Percentiles rank a stretch among this genome's conserved stretches.
phyloP scores from a whole-genome alignment of 345 rosid genomes.

The Toxicodendron radicans region DNA sequence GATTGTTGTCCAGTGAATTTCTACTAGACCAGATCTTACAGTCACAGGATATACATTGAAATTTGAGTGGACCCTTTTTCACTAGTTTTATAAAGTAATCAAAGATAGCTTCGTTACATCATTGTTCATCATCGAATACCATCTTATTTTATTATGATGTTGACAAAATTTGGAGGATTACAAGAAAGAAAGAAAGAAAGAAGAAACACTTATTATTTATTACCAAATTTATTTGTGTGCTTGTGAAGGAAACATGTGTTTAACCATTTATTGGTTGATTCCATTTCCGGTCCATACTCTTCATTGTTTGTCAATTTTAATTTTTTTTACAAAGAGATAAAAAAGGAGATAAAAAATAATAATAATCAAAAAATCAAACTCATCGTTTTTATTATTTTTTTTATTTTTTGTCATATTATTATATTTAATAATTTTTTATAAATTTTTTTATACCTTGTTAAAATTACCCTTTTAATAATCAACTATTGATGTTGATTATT shows the following conservation, averaged over 20 bases:
- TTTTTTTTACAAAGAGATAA: too few relatives aligned
- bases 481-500: too few relatives aligned
- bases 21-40: not conserved
- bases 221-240: too few relatives aligned
- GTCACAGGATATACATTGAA: not conserved
- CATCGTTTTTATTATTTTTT: too few relatives aligned
- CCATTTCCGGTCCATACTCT: not conserved
- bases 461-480: too few relatives aligned
- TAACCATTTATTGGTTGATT: not conserved
- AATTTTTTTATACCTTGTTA: too few relatives aligned
- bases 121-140: not conserved
- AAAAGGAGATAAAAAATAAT: too few relatives aligned
- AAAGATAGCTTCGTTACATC: not conserved
- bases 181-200: not conserved
- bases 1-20: not conserved
- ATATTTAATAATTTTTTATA: too few relatives aligned
- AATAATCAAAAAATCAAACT: too few relatives aligned
- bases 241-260: too few relatives aligned
- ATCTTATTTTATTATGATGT: not conserved
- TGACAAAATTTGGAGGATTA: constrained; percentile 2
- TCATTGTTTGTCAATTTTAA: not conserved
- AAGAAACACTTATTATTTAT: too few relatives aligned
- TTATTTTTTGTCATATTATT: too few relatives aligned
- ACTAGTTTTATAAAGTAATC: not conserved
- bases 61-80: not conserved